A percentile compares a stretch with the other conserved stretches of the same genome.
phyloP scores from a whole-genome alignment of 1,284 basidiomycete species.

The Takashimella tepidaria region DNA sequence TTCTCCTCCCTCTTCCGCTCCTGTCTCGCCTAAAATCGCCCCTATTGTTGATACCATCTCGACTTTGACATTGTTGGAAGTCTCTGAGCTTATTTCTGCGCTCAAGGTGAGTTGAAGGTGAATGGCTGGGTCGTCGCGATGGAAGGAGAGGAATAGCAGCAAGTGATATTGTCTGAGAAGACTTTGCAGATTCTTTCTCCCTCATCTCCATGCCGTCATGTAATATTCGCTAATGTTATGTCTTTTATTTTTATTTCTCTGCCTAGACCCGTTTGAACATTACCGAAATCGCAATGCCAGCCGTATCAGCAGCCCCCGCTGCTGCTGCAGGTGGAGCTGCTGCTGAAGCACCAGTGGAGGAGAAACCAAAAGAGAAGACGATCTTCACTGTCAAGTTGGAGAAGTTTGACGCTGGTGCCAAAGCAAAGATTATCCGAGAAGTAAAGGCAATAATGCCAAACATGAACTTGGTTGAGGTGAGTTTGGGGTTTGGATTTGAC shows the following conservation, averaged over 20 bases:
- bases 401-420: slow-evolving; percentile 80
- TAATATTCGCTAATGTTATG: too few species aligned
- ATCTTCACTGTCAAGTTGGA: slow-evolving; percentile 92
- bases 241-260: too few species aligned
- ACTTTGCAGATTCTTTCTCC: too few species aligned
- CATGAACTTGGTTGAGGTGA: slow-evolving; percentile 89
- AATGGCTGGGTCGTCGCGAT: too few species aligned
- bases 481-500: slow-evolving; percentile 45
- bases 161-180: too few species aligned
- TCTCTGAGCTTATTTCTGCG: slow-evolving; percentile 87
- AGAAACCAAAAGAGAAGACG: slow-evolving; percentile 99
- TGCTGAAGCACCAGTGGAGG: slow-evolving; percentile 62
- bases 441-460: slow-evolving; percentile 93
- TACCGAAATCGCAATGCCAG: slow-evolving; percentile 92
- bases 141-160: too few species aligned
- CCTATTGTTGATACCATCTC: slow-evolving; percentile 94
- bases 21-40: slow-evolving; percentile 57
- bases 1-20: slow-evolving; percentile 18
- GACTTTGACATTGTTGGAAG: slow-evolving; percentile 82
- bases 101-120: slow-evolving; percentile 82
- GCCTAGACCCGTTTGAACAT: slow-evolving; percentile 85
- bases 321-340: slow-evolving; percentile 55
- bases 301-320: slow-evolving; percentile 61
- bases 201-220: too few species aligned
- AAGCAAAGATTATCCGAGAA: slow-evolving; percentile 97